Evolutionary conservation across 176 grass and related monocot species (phyloP), one percentile per base, ranked within the genome.

Genomic region (Oryza officinalis): DNA sequence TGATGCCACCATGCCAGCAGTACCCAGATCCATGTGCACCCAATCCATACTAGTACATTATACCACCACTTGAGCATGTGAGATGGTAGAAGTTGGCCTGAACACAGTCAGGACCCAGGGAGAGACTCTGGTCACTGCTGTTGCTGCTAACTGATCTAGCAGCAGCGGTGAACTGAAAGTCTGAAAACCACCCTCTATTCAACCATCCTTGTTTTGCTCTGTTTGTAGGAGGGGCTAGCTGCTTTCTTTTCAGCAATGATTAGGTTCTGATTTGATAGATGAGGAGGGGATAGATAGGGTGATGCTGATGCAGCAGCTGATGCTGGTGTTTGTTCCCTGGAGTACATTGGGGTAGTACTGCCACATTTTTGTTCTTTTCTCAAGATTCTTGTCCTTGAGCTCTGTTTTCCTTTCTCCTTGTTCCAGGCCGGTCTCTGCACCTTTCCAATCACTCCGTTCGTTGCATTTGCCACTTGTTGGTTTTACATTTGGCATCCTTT

Each of bases 211-310:
- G 1, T 3, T 47, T 73, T 64, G 65, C 22, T 30, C 59, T 20
- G 13, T 27, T 63, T 22, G 72, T 18, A 30, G 37, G 20, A 54
- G 46, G 1, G 4, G 18, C 17, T 12, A 18, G 8, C 15, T 45
- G 40, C 75, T 84, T 89, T 85, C 81, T 17, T 76, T 74, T 81
- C 82, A 18, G 71, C 82, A 89, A 89, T 89, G 49, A 85, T 89
- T 76, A 76, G 12, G 49, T 75, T 85, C 69, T 84, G 87, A 89
- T 89, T 84, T 80, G 87, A 89, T 80, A 7, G 81, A 69, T 77
- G 86, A 26, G 15, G 15, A 44, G 5, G 3, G 30, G 27, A 12
- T 64, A 63, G 69, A 37, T 61, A 61, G 32, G 67, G 63, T 61
- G 44, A 25, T 32, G 78, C 38, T 22, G 69, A 26, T 3, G 57